Evolutionary conservation across 108 stramenopile species (phyloP), one percentile per base, ranked within the genome.

Genomic region (Tribonema minus): DNA sequence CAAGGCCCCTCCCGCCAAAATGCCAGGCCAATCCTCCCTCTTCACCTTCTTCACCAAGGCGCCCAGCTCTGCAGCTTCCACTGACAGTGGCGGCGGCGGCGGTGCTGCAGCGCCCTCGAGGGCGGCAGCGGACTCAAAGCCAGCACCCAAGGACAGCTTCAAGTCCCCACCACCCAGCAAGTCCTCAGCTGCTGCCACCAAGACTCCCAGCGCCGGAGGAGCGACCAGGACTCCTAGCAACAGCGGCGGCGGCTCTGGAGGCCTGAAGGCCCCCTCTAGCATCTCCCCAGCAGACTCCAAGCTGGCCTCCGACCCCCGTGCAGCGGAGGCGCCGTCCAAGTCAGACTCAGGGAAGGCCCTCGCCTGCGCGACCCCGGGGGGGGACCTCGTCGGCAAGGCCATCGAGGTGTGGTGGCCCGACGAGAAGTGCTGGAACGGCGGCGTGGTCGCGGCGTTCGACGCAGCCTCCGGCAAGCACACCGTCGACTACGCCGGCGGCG

Each of bases 401-500:
- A 64, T 83, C 37, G 66, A 39, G 73, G 75, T 84, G 1, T 84
- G 58, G 38, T 84, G 83, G 83, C 67, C 73, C 33, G 68, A 70
- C 28, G 83, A 84, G 35, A 30, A 82, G 29, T 59, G 67, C 1
- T 84, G 76, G 80, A 82, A 84, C 77, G 32, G 26, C 28, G 83
- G 81, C 36, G 76, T 37, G 12, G 81, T 84, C 7, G 37, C 66
- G 1, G 54, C 61, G 32, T 84, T 70, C 58, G 34, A 33, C 15
- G 40, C 37, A 9, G 20, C 20, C 28, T 31, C 65, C 29, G 66
- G 81, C 7, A 82, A 68, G 80, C 83, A 84, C 68, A n/a, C 35
- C 12, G 31, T 84, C 29, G 33, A 69, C 28, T 84, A 84, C 71
- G 80, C 81, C 15, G 83, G 76, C 26, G 83, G 83, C 1, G 83